Evolutionary conservation across 352 stramenopile species (phyloP).

Genomic region (Elongisporangium anandrum): DNA sequence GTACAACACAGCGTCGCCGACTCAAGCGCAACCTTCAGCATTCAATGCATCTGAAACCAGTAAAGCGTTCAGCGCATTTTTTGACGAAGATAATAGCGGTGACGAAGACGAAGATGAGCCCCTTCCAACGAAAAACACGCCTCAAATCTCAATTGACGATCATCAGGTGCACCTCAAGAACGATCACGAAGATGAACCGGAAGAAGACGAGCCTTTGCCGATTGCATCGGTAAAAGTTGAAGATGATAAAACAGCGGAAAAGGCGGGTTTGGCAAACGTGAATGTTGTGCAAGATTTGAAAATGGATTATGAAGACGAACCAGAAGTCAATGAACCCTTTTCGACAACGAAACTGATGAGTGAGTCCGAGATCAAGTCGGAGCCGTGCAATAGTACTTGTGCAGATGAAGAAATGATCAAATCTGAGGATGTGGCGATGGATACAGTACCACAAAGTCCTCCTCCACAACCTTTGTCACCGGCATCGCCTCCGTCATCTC

Average conservation of each 20-base stretch:
- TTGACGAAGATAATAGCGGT: slow-evolving; percentile 48
- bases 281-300: slow-evolving; percentile 1
- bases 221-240: slow-evolving; percentile 3
- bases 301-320: slow-evolving; percentile 4
- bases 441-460: slow-evolving; percentile 5
- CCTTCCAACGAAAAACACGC: slow-evolving; percentile 19
- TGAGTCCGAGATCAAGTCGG: background rate
- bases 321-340: slow-evolving; percentile 31
- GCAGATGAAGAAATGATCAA: background rate
- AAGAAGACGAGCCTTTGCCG: slow-evolving; percentile 61
- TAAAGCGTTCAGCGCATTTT: slow-evolving; percentile 70
- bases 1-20: slow-evolving; percentile 28
- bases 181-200: slow-evolving; percentile 32
- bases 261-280: slow-evolving; percentile 7
- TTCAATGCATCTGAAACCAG: slow-evolving; percentile 64
- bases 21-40: slow-evolving; percentile 15
- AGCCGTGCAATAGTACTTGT: background rate
- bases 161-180: slow-evolving; percentile 6
- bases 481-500: slow-evolving; percentile 30
- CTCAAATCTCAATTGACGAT: slow-evolving; percentile 20
- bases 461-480: slow-evolving; percentile 46
- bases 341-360: background rate
- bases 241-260: slow-evolving; percentile 11
- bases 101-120: slow-evolving; percentile 56
- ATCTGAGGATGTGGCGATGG: background rate